These are phyloP conservation scores for Crithidia brevicula DNA, from an alignment of 208 protist species.

Conservation along the genomic window DNA sequence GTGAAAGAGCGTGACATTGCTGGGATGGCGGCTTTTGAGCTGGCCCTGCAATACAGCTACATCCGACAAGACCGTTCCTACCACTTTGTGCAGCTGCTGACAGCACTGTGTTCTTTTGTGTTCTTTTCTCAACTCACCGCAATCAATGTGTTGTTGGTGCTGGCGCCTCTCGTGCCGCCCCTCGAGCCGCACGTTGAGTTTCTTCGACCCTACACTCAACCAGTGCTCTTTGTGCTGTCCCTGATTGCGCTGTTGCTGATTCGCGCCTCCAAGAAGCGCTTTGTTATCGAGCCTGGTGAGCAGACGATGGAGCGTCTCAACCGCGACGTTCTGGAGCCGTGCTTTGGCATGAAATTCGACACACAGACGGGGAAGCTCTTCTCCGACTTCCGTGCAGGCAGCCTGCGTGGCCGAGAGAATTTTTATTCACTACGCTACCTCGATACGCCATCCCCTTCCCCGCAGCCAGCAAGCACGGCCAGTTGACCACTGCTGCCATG, in stretches of 20 bases:
- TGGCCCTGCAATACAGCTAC: slow-evolving; percentile 80
- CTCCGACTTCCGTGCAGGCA: slow-evolving; percentile 51
- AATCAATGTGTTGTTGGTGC: slow-evolving; percentile 39
- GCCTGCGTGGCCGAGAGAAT: slow-evolving; percentile 33
- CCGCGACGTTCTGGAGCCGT: slow-evolving; percentile 77
- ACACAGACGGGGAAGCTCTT: slow-evolving; percentile 69
- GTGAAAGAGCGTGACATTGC: slow-evolving; percentile 81
- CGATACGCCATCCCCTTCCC: slow-evolving; percentile 8
- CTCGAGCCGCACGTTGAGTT: slow-evolving; percentile 30
- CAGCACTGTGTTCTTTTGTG: slow-evolving; percentile 61
- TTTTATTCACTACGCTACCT: slow-evolving; percentile 65
- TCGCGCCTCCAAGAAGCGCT: slow-evolving; percentile 70
- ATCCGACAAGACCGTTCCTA: slow-evolving; percentile 86
- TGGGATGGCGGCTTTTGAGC: slow-evolving; percentile 81
- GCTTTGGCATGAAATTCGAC: slow-evolving; percentile 79
- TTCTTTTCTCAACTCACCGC: slow-evolving; percentile 53
- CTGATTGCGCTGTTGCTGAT: slow-evolving; percentile 65
- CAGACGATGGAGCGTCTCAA: slow-evolving; percentile 79
- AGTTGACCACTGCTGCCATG: background rate
- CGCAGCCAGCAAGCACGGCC: background rate
- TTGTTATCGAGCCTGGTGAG: slow-evolving; percentile 82
- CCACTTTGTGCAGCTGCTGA: slow-evolving; percentile 83
- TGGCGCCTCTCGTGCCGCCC: slow-evolving; percentile 48
- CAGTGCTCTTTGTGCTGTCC: slow-evolving; percentile 38
- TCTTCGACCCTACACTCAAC: slow-evolving; percentile 28